Evolutionary conservation across 2,329 filamentous ascomycete species (phyloP).

Genomic region (Penicillium sp.): DNA sequence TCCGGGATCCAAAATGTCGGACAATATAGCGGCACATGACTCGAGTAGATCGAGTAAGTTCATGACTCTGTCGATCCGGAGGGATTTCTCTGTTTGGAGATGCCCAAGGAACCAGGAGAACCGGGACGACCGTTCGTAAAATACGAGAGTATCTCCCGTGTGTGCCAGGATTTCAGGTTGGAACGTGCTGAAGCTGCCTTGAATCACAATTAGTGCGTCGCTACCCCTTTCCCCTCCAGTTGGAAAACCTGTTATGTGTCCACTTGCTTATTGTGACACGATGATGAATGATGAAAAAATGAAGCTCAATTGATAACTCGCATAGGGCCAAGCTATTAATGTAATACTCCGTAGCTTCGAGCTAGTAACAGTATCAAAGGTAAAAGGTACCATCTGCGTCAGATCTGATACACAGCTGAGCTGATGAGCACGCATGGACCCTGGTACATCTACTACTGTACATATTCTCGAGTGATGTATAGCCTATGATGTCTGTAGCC

Average conservation of each 20-base stretch:
- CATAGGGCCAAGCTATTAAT: too few relatives aligned
- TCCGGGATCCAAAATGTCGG: constrained; percentile 7
- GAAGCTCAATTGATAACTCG: background rate
- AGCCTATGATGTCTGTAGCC: background rate
- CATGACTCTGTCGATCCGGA: background rate
- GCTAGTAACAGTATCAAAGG: background rate
- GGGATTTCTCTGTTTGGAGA: constrained; percentile 4
- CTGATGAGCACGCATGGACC: too few relatives aligned
- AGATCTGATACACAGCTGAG: constrained; percentile 16
- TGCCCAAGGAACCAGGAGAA: background rate
- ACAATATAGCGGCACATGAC: constrained; percentile 6
- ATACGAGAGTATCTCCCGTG: constrained; percentile 3
- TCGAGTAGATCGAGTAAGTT: background rate
- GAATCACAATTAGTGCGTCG: constrained; percentile 14
- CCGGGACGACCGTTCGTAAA: too few relatives aligned
- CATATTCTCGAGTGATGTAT: background rate
- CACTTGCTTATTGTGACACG: background rate
- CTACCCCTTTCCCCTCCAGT: constrained; percentile 1
- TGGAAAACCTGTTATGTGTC: background rate
- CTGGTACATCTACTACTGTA: too few relatives aligned
- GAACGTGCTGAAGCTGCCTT: constrained; percentile 14
- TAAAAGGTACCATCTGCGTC: background rate
- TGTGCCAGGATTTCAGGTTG: constrained; percentile 12
- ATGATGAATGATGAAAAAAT: background rate
- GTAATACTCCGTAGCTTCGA: constrained; percentile 6